Evolutionary conservation across 108 stramenopile genomes (phyloP).

Genomic region (Nitzschia sp.): DNA sequence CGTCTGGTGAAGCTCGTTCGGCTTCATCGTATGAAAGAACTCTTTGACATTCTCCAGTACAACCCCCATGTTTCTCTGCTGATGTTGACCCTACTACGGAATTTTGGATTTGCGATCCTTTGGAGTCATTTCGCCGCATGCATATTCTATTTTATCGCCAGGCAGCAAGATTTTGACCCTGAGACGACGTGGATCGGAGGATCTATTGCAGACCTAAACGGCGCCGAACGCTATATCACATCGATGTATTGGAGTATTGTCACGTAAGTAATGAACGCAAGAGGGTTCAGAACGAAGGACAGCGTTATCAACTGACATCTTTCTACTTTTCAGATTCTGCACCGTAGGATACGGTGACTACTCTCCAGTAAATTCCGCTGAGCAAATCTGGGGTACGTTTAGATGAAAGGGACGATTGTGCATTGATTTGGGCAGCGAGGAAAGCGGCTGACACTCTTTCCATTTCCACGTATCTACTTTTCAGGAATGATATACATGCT

Average conservation of each 20-base stretch:
- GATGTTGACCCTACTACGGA: conserved; percentile 47
- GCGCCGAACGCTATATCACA: conserved; percentile 39
- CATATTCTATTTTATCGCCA: conserved; percentile 60
- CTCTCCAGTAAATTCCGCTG: conserved; percentile 45
- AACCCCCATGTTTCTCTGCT: conserved; percentile 44
- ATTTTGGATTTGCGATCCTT: conserved; percentile 43
- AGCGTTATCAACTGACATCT: too few species aligned
- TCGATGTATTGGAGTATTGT: conserved; percentile 56
- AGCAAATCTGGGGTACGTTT: conserved; percentile 42
- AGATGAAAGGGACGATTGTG: too few species aligned
- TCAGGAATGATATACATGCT: conserved; percentile 43
- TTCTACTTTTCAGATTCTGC: conserved; percentile 7
- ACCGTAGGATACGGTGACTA: conserved; percentile 62
- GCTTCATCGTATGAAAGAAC: conserved; percentile 46
- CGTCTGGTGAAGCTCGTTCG: conserved; percentile 48
- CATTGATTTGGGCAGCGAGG: too few species aligned
- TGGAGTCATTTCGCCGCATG: conserved; percentile 64
- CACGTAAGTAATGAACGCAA: conserved; percentile 34
- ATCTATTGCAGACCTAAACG: conserved; percentile 8
- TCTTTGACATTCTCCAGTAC: conserved; percentile 54
- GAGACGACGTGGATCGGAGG: conserved; percentile 56
- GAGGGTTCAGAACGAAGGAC: too few species aligned
- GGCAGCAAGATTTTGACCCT: conserved; percentile 43
- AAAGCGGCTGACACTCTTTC: background rate
- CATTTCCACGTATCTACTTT: background rate